phyloP scores from a whole-genome alignment of 306 rosid species.

The Psophocarpus tetragonolobus region DNA sequence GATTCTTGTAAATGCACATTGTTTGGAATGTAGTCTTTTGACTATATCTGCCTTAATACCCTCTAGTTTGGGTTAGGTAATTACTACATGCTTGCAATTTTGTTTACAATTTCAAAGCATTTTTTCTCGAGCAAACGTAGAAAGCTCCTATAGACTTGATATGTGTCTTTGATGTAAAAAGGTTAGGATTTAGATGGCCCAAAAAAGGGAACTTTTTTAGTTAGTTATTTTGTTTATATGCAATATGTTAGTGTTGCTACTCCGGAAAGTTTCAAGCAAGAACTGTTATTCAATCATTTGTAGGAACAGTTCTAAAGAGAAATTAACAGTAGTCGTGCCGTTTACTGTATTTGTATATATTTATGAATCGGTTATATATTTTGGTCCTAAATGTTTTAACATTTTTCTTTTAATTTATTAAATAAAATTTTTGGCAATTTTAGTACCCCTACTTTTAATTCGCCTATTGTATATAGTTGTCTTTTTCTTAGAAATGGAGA shows the following conservation, averaged over 20 bases:
- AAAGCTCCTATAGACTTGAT: not conserved
- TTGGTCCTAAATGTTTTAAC: no score
- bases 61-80: not conserved
- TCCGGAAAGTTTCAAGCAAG: no score
- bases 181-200: not conserved
- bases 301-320: no score
- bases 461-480: no score
- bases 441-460: no score
- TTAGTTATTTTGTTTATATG: not conserved
- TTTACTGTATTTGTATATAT: not conserved
- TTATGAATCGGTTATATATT: no score
- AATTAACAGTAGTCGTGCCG: not conserved
- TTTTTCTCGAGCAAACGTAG: not conserved
- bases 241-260: not conserved
- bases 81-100: not conserved
- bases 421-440: no score
- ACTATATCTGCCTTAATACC: not conserved
- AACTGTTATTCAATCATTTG: no score
- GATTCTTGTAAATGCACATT: slow-evolving; percentile 39
- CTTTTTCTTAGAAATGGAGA: no score
- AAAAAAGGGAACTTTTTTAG: not conserved
- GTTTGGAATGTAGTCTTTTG: not conserved
- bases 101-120: not conserved
- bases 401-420: no score
- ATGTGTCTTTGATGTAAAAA: not conserved